Base-by-base conservation (phyloP, 176 grass and related monocot genomes). In the Rhynchospora pubera region DNA sequence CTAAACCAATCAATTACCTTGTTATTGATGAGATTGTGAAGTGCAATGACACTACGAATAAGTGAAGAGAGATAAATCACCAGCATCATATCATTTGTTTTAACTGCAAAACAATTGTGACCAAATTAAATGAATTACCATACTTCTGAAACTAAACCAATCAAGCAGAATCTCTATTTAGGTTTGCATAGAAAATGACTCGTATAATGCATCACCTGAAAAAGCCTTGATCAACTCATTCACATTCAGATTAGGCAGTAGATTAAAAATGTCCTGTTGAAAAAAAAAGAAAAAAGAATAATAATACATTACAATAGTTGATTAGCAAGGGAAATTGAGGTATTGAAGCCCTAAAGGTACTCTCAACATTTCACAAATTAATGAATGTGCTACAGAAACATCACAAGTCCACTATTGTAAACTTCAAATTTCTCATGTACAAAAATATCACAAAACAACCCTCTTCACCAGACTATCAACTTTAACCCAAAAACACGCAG, bases 71-170 rank as follows among this genome's bases (percentile, higher is more conserved):
- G 82, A 82, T 97, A 97, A 82, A 97, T 97, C 57, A 97, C 95
- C 71, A 97, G 62, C 95, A 97, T 97, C 95, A 97, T 94, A 80
- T 97, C 95, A 85, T 94, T 97, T 88, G 92, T 97, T 97, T 94
- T 97, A 73, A 97, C 95, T 97, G 90, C 81, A 92, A 5, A 15
- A 89, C 5, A 83, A 65, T 59, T 9, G 73, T 16, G 9, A 57
- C 32, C 47, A 63, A 32, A 60, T 61, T 26, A 9, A 39, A 19
- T 72, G 19, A n/a, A 70, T 65, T 13, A 84, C 68, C 8, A 26
- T 34, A 16, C 44, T 62, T 7, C 2, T 1, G 79, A 81, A 61
- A 60, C 23, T 63, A 82, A 84, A 75, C 15, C 10, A 3, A 43
- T 16, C 52, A 76, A 10, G 74, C 12, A 3, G 18, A 26, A 46